Percentiles rank a stretch among this genome's conserved stretches.
phyloP scores from a whole-genome alignment of 805 yeast species.

The Ogataea pini region DNA sequence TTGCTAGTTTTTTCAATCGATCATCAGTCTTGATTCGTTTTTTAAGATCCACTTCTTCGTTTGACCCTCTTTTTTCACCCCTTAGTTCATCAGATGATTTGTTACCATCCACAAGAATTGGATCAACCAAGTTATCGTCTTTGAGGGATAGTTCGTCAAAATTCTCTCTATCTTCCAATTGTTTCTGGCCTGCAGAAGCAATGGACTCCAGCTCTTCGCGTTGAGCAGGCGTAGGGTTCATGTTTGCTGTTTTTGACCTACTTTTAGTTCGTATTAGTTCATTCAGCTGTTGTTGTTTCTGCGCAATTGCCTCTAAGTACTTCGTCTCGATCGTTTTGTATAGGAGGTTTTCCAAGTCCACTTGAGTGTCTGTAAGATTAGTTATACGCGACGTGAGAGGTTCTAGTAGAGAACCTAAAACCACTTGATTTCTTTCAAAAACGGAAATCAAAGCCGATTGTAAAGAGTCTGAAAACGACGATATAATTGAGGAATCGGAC shows the following conservation, averaged over 20 bases:
- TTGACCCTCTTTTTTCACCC: neutral
- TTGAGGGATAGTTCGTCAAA: neutral
- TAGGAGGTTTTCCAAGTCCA: neutral
- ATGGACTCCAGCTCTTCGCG: slow-evolving; percentile 2
- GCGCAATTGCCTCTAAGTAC: neutral
- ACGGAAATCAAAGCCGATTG: neutral
- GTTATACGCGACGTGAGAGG: neutral
- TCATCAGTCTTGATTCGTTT: slow-evolving; percentile 6
- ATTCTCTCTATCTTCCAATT: neutral
- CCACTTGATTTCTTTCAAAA: neutral
- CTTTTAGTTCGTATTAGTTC: neutral
- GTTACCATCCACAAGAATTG: slow-evolving; percentile 5
- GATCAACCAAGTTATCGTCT: slow-evolving; percentile 5
- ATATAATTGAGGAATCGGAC: neutral
- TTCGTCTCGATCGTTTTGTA: neutral
- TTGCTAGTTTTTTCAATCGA: slow-evolving; percentile 11
- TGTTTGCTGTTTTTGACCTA: neutral
- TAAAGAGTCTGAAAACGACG: neutral
- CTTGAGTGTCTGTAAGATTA: neutral
- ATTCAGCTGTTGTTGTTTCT: slow-evolving; percentile 5
- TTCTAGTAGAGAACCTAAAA: neutral
- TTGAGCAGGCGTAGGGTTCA: neutral
- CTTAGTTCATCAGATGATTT: neutral
- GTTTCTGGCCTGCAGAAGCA: slow-evolving; percentile 2
- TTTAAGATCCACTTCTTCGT: neutral